Percentiles rank a stretch among this genome's conserved stretches.
These are phyloP conservation scores for Passiflora organensis DNA, from an alignment of 345 rosid genomes.

Conservation along the genomic window DNA sequence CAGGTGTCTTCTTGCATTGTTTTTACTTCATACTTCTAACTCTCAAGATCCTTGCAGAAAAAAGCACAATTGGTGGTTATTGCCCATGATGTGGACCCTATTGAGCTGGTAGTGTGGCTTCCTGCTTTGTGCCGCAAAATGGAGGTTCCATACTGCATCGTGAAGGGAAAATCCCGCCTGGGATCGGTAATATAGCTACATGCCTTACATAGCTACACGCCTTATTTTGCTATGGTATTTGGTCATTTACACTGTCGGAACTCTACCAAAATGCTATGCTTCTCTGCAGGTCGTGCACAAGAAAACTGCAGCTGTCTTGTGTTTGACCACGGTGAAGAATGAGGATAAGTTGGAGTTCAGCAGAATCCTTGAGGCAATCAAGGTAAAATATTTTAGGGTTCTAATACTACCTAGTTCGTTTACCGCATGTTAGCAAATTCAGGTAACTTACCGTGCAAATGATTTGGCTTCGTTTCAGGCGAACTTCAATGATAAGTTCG, in stretches of 20 bases:
- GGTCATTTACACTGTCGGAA: too few relatives aligned
- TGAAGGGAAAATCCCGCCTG: constrained; percentile 71
- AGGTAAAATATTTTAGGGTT: constrained; percentile 32
- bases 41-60: constrained; percentile 34
- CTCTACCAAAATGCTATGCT: too few relatives aligned
- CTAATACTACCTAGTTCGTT: too few relatives aligned
- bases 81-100: constrained; percentile 84
- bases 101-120: constrained; percentile 80
- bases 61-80: constrained; percentile 73
- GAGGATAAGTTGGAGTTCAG: constrained; percentile 76
- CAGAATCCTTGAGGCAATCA: constrained; percentile 66
- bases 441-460: too few relatives aligned
- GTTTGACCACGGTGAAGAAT: constrained; percentile 68
- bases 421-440: too few relatives aligned
- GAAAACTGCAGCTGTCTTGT: constrained; percentile 68
- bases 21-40: neutral
- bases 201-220: too few relatives aligned
- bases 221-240: too few relatives aligned
- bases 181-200: constrained; percentile 40
- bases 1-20: neutral
- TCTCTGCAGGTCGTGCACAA: constrained; percentile 56
- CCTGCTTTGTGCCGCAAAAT: constrained; percentile 85
- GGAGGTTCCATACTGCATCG: constrained; percentile 83
- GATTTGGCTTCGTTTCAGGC: too few relatives aligned
- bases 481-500: too few relatives aligned